phyloP scores from a whole-genome alignment of 768 basidiomycete genomes.

The Collybia nuda region DNA sequence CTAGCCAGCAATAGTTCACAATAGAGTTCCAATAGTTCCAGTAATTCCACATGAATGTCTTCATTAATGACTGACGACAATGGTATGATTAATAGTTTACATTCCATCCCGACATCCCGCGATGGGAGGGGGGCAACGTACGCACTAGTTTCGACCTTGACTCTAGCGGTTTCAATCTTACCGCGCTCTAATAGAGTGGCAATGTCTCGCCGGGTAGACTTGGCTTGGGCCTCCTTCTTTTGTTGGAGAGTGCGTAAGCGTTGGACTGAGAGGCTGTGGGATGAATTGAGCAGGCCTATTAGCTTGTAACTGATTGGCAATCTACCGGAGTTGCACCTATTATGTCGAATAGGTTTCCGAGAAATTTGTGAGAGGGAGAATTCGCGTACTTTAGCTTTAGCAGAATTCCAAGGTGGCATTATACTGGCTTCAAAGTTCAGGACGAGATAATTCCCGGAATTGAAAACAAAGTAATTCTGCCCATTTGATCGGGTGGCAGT shows the following conservation, averaged over 20 bases:
- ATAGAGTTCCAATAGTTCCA: conserved; percentile 93
- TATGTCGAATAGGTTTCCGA: neutral
- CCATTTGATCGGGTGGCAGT: too few relatives aligned
- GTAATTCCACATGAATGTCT: conserved; percentile 81
- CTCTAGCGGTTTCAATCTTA: conserved; percentile 80
- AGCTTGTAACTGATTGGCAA: neutral
- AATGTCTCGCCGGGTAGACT: conserved; percentile 73
- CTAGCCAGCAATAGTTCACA: conserved; percentile 91
- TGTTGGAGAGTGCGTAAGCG: conserved; percentile 83
- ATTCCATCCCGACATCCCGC: conserved; percentile 1
- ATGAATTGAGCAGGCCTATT: conserved; percentile 1
- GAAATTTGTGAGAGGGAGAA: neutral
- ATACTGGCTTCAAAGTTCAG: neutral
- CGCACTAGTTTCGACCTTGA: conserved; percentile 84
- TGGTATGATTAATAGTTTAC: conserved; percentile 1
- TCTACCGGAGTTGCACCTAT: conserved; percentile 21
- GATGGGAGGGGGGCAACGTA: conserved; percentile 21
- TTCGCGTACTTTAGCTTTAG: conserved; percentile 16
- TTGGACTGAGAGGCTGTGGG: conserved; percentile 74
- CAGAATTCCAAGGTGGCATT: conserved; percentile 20
- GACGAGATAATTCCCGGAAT: neutral
- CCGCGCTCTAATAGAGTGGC: conserved; percentile 76
- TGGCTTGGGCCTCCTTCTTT: conserved; percentile 87
- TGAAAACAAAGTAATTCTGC: neutral
- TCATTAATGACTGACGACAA: conserved; percentile 68